These are phyloP conservation scores for Actinomucor elegans DNA, from an alignment of 371 early-diverging fungal species.

Conservation along the genomic window DNA sequence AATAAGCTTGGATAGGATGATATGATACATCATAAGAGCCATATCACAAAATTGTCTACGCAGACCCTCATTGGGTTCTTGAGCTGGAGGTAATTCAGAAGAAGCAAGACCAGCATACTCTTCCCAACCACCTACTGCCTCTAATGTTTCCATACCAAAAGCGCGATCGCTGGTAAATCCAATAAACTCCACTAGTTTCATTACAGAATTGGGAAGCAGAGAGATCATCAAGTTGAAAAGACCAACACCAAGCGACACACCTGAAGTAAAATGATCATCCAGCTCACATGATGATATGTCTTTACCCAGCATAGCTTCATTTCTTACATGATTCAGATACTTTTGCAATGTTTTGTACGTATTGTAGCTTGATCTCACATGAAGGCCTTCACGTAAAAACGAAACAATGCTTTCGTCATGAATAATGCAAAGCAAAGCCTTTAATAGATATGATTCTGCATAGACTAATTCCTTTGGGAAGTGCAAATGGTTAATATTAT, in stretches of 20 bases:
- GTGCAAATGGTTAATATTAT: background rate
- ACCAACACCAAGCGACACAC: slow-evolving; percentile 73
- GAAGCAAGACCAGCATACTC: slow-evolving; percentile 14
- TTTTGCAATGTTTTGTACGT: slow-evolving; percentile 60
- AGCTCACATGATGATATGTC: slow-evolving; percentile 34
- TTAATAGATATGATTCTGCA: slow-evolving; percentile 72
- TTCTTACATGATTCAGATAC: slow-evolving; percentile 45
- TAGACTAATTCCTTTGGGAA: slow-evolving; percentile 63
- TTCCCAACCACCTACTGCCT: slow-evolving; percentile 56
- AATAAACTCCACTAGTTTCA: slow-evolving; percentile 63
- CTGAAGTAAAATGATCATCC: slow-evolving; percentile 79
- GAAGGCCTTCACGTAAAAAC: slow-evolving; percentile 73
- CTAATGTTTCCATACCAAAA: slow-evolving; percentile 66
- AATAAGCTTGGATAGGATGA: slow-evolving; percentile 62
- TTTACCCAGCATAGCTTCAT: slow-evolving; percentile 34
- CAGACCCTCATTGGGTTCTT: slow-evolving; percentile 37
- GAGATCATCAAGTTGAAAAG: slow-evolving; percentile 51
- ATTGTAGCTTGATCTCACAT: slow-evolving; percentile 66
- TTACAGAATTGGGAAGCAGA: slow-evolving; percentile 48
- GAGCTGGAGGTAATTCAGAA: slow-evolving; percentile 9
- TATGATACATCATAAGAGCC: slow-evolving; percentile 65
- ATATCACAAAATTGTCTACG: slow-evolving; percentile 64
- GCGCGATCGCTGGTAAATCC: slow-evolving; percentile 72
- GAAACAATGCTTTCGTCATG: slow-evolving; percentile 72
- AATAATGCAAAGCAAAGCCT: slow-evolving; percentile 67